Base-by-base conservation (phyloP, 192 early-diverging fungal genomes). In the Coemansia sp. region DNA sequence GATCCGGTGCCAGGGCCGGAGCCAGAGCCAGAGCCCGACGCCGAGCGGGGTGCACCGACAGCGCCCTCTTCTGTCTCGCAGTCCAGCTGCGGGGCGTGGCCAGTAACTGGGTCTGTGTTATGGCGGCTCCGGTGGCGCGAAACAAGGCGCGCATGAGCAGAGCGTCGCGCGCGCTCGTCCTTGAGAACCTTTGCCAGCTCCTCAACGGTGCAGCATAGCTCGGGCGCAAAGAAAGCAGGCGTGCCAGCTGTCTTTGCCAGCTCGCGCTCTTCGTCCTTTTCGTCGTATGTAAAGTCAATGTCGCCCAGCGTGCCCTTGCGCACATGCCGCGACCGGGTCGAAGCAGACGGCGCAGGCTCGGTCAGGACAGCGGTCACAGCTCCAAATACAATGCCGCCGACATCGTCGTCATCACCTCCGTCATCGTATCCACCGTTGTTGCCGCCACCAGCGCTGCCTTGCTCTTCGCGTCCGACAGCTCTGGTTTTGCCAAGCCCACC, bases 141-240 rank as follows among this genome's bases (percentile, higher is more conserved):
- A 9, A 57, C 50, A 20, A 63, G 55, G n/a, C 39, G 36, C 11
- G 28, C 34, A 48, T 54, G 59, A 6, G 70, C 50, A 29, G 23
- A 50, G 20, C 70, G 70, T 27, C 60, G 59, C 14, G 48, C 50
- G 23, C 66, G 58, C 56, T 78, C 66, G 25, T 68, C 68, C 8
- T 58, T 61, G 39, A 79, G 62, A 6, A 79, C 68, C 24, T 55
- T 64, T 35, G 74, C 64, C 63, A 83, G 66, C 62, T 75, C 70
- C 35, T 70, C 77, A n/a, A 63, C 54, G 4, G 74, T 83, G 65
- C 89, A 89, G 76, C 96, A 98, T 19, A 97, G 81, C 74, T 98
- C 97, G 19, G 97, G 97, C 29, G 97, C 97, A 85, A 98, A 98
- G 68, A 98, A 98, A 2, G 97, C 95, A 2, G 97, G 97, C 19